Conservation (phyloP, 2,329 filamentous ascomycete species). For the Elsinoe ampelina region DNA sequence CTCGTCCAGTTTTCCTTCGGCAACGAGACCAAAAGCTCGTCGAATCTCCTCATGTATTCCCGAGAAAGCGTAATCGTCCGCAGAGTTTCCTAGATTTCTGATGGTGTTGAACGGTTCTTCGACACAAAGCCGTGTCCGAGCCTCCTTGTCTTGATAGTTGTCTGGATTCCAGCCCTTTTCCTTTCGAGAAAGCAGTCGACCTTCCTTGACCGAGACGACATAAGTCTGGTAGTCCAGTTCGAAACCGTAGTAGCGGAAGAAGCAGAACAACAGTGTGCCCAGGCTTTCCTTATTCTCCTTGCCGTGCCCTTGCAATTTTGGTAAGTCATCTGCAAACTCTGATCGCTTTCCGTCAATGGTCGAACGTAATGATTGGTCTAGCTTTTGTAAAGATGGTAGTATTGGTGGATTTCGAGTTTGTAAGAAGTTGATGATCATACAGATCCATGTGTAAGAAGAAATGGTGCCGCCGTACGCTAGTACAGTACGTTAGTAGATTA, state of each 20-base stretch:
- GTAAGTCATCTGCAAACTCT: constrained; percentile 79
- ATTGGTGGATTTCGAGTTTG: constrained; percentile 79
- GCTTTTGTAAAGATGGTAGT: constrained; percentile 74
- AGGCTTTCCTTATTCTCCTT: constrained; percentile 69
- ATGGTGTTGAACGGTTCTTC: constrained; percentile 91
- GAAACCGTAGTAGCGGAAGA: constrained; percentile 90
- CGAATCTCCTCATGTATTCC: constrained; percentile 85
- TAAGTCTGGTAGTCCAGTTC: constrained; percentile 82
- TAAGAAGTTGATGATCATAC: constrained; percentile 91
- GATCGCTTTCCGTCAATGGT: constrained; percentile 58
- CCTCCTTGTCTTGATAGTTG: constrained; percentile 36
- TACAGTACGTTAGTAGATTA: neutral
- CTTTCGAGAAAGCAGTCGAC: constrained; percentile 65
- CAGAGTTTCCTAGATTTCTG: constrained; percentile 90
- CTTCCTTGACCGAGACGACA: constrained; percentile 76
- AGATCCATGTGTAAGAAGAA: constrained; percentile 99
- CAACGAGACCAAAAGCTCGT: constrained; percentile 74
- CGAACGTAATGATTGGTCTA: constrained; percentile 51
- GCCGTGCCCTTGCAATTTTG: constrained; percentile 64
- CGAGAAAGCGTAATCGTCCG: constrained; percentile 86
- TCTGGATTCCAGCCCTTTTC: constrained; percentile 80
- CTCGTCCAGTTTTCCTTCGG: constrained; percentile 62
- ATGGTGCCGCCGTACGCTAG: constrained; percentile 83
- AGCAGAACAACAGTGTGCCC: constrained; percentile 83
- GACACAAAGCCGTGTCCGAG: constrained; percentile 71